Evolutionary conservation across 2,329 filamentous ascomycete species (phyloP).

Genomic region (Trichoderma arundinaceum): DNA sequence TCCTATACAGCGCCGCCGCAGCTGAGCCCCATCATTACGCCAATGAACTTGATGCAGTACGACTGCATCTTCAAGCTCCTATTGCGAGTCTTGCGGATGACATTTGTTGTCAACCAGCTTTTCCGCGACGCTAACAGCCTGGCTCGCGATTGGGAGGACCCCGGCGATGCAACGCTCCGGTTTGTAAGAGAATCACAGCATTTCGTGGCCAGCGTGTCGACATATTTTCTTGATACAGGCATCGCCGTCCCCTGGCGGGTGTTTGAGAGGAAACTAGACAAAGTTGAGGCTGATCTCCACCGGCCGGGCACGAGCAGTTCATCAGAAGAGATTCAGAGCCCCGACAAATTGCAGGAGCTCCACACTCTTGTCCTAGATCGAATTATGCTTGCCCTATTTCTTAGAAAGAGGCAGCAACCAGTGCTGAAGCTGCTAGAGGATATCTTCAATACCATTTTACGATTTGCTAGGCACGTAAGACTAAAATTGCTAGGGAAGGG

Average conservation of each 20-base stretch:
- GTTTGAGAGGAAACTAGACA: slow-evolving; percentile 70
- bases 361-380: slow-evolving; percentile 77
- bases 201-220: slow-evolving; percentile 73
- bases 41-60: slow-evolving; percentile 74
- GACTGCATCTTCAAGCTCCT: slow-evolving; percentile 84
- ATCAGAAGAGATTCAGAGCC: slow-evolving; percentile 53
- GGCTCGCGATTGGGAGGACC: slow-evolving; percentile 44
- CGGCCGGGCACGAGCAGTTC: slow-evolving; percentile 47
- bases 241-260: slow-evolving; percentile 74
- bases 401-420: slow-evolving; percentile 76
- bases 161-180: slow-evolving; percentile 52
- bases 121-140: slow-evolving; percentile 60
- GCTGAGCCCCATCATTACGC: slow-evolving; percentile 75
- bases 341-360: slow-evolving; percentile 69
- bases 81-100: slow-evolving; percentile 76
- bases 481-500: slow-evolving; percentile 45
- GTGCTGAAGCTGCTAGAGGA: slow-evolving; percentile 76
- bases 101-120: slow-evolving; percentile 73
- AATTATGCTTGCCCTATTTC: slow-evolving; percentile 74
- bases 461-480: slow-evolving; percentile 65
- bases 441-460: slow-evolving; percentile 74
- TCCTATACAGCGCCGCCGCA: slow-evolving; percentile 80
- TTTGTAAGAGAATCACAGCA: slow-evolving; percentile 81
- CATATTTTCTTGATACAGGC: slow-evolving; percentile 81
- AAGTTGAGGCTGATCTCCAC: slow-evolving; percentile 63